A percentile compares a stretch with the other conserved stretches of the same genome.
These are phyloP conservation scores for Stylonectria norvegica DNA, from an alignment of 2,329 filamentous ascomycete species.

Conservation along the genomic window DNA sequence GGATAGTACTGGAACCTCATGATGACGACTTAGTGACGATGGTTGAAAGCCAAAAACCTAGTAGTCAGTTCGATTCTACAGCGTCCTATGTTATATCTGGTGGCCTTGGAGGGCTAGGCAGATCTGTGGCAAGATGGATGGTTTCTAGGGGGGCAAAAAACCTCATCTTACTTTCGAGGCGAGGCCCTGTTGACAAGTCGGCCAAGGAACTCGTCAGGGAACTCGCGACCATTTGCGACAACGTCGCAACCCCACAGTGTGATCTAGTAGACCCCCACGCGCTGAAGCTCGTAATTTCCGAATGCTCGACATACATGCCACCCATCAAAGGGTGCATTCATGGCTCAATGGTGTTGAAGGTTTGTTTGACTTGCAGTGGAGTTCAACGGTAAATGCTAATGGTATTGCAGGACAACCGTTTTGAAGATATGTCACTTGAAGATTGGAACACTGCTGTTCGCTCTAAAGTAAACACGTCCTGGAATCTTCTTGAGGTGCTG, in stretches of 20 bases:
- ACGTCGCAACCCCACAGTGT: conserved; percentile 2
- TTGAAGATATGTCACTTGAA: conserved; percentile 24
- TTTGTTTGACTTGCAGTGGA: too few species aligned
- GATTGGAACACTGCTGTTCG: conserved; percentile 21
- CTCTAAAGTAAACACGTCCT: conserved; percentile 31
- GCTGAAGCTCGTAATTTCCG: conserved; percentile 9
- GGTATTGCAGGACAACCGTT: conserved; percentile 27
- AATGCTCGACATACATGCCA: conserved; percentile 16
- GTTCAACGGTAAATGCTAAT: conserved; percentile 26
- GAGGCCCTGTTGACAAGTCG: conserved; percentile 18
- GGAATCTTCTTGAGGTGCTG: conserved; percentile 24
- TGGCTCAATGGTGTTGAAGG: too few species aligned
- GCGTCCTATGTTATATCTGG: conserved; percentile 6
- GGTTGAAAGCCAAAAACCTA: background rate
- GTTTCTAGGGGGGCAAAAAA: conserved; percentile 14
- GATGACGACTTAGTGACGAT: conserved; percentile 4
- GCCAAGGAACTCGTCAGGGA: conserved; percentile 20
- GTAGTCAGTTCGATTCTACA: background rate
- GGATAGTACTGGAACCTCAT: conserved; percentile 1
- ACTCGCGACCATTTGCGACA: background rate
- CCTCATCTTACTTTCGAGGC: conserved; percentile 29
- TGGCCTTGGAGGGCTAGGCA: conserved; percentile 7
- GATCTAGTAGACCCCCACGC: conserved; percentile 3
- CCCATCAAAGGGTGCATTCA: conserved; percentile 26
- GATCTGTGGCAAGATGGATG: conserved; percentile 8